A percentile compares a stretch with the other conserved stretches of the same genome.
phyloP scores from a whole-genome alignment of 495 filamentous ascomycete genomes.

The Glonium stellatum region DNA sequence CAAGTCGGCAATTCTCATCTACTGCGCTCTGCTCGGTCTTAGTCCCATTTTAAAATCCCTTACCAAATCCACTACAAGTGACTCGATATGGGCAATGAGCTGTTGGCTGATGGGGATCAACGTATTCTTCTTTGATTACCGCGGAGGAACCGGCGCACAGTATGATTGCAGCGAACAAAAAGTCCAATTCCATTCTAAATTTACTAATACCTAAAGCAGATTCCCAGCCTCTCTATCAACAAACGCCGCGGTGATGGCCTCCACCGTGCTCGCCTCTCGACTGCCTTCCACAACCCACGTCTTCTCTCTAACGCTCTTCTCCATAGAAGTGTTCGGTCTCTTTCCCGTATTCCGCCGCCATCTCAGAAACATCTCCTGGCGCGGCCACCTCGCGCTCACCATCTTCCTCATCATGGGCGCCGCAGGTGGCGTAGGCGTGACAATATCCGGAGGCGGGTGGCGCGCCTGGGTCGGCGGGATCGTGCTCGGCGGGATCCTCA shows the following conservation, averaged over 20 bases:
- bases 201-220: conserved; percentile 31
- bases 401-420: conserved; percentile 71
- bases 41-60: conserved; percentile 92
- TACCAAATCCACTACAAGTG: conserved; percentile 78
- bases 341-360: conserved; percentile 92
- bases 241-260: conserved; percentile 92
- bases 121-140: conserved; percentile 95
- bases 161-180: conserved; percentile 27
- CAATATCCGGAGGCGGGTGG: conserved; percentile 60
- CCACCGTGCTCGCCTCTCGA: conserved; percentile 81
- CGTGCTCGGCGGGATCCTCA: conserved; percentile 62
- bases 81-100: conserved; percentile 95
- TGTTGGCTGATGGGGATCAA: conserved; percentile 91
- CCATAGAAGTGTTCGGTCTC: conserved; percentile 92
- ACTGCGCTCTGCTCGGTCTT: conserved; percentile 80
- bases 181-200: conserved; percentile 13
- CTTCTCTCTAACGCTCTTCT: conserved; percentile 90
- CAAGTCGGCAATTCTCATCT: conserved; percentile 91
- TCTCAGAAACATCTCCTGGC: conserved; percentile 75
- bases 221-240: conserved; percentile 86
- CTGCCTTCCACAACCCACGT: conserved; percentile 86
- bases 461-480: conserved; percentile 63
- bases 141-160: conserved; percentile 57
- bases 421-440: conserved; percentile 69
- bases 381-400: conserved; percentile 72